Conservation (phyloP, 148 eudicot species). For the Pharnaceum exiguum region DNA sequence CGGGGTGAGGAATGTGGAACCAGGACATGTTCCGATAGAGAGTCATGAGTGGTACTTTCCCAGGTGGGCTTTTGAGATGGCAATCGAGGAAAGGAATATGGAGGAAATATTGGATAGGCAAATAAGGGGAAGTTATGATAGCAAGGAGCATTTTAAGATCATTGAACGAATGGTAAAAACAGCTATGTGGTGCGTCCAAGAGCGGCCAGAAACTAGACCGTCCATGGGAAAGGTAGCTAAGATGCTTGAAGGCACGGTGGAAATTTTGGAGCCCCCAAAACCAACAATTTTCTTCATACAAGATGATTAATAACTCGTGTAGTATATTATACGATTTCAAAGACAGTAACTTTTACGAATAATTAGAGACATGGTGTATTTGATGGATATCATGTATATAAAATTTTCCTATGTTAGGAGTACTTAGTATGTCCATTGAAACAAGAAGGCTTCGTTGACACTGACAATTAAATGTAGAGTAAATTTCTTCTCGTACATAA, state of each 20-base stretch:
- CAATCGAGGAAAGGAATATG: constrained; percentile 50
- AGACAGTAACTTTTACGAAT: too few species aligned
- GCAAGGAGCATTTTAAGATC: constrained; percentile 44
- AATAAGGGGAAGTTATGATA: constrained; percentile 50
- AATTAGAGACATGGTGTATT: too few species aligned
- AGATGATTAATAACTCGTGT: constrained; percentile 13
- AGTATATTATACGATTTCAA: too few species aligned
- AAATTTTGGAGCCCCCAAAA: constrained; percentile 73
- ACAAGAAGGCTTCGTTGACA: too few species aligned
- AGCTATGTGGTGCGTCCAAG: constrained; percentile 92
- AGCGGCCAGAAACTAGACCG: constrained; percentile 70
- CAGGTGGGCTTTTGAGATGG: constrained; percentile 75
- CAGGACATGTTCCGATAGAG: constrained; percentile 32
- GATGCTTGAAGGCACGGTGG: constrained; percentile 88
- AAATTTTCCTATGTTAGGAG: too few species aligned
- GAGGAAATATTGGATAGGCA: constrained; percentile 60
- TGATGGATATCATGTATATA: too few species aligned
- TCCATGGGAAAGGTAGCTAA: constrained; percentile 95
- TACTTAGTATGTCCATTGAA: too few species aligned
- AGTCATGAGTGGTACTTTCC: constrained; percentile 88
- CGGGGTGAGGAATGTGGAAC: constrained; percentile 53
- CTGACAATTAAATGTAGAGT: too few species aligned
- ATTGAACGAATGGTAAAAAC: constrained; percentile 85
- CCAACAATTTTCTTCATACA: constrained; percentile 59
- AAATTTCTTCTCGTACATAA: too few species aligned